Evolutionary conservation across 768 basidiomycete species (phyloP).

Genomic region (Chlorophyllum brunneum): DNA sequence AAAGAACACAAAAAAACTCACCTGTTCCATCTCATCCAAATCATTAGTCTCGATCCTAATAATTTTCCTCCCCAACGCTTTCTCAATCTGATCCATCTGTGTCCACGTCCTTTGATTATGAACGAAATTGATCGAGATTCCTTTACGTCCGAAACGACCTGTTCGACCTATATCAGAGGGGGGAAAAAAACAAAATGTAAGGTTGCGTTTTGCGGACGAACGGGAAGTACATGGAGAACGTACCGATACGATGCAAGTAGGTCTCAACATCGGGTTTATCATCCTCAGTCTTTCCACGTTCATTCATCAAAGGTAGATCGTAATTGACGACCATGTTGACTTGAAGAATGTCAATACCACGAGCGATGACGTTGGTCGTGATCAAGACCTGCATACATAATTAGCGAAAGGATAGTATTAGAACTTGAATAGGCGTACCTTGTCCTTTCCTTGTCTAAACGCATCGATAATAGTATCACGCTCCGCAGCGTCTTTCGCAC

Average conservation of each 20-base stretch:
- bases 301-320: slow-evolving; percentile 84
- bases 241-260: slow-evolving; percentile 96
- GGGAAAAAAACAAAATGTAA: background rate
- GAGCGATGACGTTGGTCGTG: slow-evolving; percentile 97
- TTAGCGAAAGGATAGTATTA: background rate
- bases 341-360: slow-evolving; percentile 97
- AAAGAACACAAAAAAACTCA: slow-evolving; percentile 29
- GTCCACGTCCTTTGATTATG: slow-evolving; percentile 84
- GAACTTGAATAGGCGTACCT: slow-evolving; percentile 43
- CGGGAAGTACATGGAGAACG: slow-evolving; percentile 21
- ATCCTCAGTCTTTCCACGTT: slow-evolving; percentile 52
- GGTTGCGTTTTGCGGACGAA: background rate
- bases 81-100: slow-evolving; percentile 89
- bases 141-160: slow-evolving; percentile 95
- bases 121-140: slow-evolving; percentile 96
- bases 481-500: slow-evolving; percentile 85
- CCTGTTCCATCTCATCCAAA: slow-evolving; percentile 93
- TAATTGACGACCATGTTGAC: slow-evolving; percentile 99
- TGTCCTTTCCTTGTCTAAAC: slow-evolving; percentile 94
- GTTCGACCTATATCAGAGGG: slow-evolving; percentile 95
- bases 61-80: slow-evolving; percentile 72
- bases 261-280: slow-evolving; percentile 88
- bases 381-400: slow-evolving; percentile 56
- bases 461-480: slow-evolving; percentile 92
- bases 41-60: slow-evolving; percentile 85